These are phyloP conservation scores for Aspergillus sp. DNA, from an alignment of 2,329 filamentous ascomycete genomes.

Conservation along the genomic window DNA sequence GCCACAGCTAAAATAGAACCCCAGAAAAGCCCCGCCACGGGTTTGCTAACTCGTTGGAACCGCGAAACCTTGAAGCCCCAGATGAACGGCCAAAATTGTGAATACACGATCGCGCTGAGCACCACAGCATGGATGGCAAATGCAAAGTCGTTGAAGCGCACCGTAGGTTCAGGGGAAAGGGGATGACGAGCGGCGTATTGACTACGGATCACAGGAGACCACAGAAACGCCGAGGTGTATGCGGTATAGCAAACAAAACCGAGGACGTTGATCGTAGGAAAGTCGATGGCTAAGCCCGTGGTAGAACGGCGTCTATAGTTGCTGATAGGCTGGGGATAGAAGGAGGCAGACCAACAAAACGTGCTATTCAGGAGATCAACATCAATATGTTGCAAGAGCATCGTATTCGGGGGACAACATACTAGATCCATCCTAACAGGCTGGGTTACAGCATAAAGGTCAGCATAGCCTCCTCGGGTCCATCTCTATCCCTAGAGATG, in stretches of 20 bases:
- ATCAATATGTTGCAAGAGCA: not conserved
- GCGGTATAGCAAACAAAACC: slow-evolving; percentile 67
- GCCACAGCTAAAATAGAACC: slow-evolving; percentile 57
- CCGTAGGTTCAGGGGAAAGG: slow-evolving; percentile 71
- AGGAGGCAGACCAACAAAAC: slow-evolving; percentile 77
- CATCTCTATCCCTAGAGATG: not conserved
- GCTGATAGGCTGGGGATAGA: slow-evolving; percentile 85
- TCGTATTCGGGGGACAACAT: slow-evolving; percentile 16
- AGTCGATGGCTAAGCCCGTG: slow-evolving; percentile 81
- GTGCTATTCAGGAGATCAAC: slow-evolving; percentile 40
- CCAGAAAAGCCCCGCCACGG: slow-evolving; percentile 66
- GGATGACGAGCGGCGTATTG: slow-evolving; percentile 84
- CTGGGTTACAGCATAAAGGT: slow-evolving; percentile 30
- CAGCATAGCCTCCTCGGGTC: not conserved
- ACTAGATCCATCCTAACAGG: slow-evolving; percentile 72
- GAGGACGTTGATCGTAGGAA: slow-evolving; percentile 68
- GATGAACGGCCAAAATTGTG: slow-evolving; percentile 67
- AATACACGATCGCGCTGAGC: slow-evolving; percentile 69
- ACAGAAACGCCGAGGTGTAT: slow-evolving; percentile 74
- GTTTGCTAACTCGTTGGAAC: slow-evolving; percentile 54
- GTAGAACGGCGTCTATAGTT: slow-evolving; percentile 77
- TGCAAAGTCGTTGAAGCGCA: slow-evolving; percentile 83
- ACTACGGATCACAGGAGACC: slow-evolving; percentile 69
- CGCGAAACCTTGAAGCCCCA: slow-evolving; percentile 72
- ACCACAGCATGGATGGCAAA: slow-evolving; percentile 81